A percentile compares a stretch with the other conserved stretches of the same genome.
Conservation (phyloP, 2,329 filamentous ascomycete genomes). For the Cercospora canescens region DNA sequence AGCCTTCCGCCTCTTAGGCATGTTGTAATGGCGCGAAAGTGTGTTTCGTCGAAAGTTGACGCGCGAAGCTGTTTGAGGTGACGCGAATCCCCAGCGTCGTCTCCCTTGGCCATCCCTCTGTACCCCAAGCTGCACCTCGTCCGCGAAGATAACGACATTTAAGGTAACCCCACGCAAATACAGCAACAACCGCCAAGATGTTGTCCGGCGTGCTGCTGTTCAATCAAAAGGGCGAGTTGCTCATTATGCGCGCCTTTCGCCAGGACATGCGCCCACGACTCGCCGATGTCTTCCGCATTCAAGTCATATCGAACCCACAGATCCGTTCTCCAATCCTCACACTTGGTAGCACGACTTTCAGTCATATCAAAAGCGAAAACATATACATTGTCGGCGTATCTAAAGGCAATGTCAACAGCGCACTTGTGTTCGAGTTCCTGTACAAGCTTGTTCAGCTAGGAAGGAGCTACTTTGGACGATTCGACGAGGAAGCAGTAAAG, state of each 20-base stretch:
- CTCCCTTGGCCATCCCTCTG: not conserved
- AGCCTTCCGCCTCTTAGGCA: slow-evolving; percentile 28
- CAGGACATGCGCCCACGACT: slow-evolving; percentile 97
- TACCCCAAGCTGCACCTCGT: slow-evolving; percentile 2
- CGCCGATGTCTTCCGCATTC: slow-evolving; percentile 98
- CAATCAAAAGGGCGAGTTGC: slow-evolving; percentile 99
- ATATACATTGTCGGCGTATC: slow-evolving; percentile 97
- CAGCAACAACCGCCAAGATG: slow-evolving; percentile 59
- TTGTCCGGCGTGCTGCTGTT: slow-evolving; percentile 96
- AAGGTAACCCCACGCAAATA: not conserved
- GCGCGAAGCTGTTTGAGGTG: slow-evolving; percentile 6
- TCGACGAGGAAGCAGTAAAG: slow-evolving; percentile 99
- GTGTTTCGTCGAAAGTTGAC: slow-evolving; percentile 1
- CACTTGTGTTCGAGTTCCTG: slow-evolving; percentile 95
- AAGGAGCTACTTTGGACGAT: slow-evolving; percentile 96
- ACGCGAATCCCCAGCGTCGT: slow-evolving; percentile 9
- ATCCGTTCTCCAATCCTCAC: slow-evolving; percentile 97
- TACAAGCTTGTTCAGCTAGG: slow-evolving; percentile 89
- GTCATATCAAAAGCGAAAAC: slow-evolving; percentile 99
- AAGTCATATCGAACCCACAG: slow-evolving; percentile 95
- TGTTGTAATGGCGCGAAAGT: slow-evolving; percentile 7
- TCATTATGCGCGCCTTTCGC: slow-evolving; percentile 98
- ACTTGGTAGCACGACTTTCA: slow-evolving; percentile 95
- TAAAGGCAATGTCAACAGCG: slow-evolving; percentile 98
- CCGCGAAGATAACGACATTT: slow-evolving; percentile 1